Evolutionary conservation across 1,284 basidiomycete genomes (phyloP).

Genomic region (Lignosus rhinocerotis): DNA sequence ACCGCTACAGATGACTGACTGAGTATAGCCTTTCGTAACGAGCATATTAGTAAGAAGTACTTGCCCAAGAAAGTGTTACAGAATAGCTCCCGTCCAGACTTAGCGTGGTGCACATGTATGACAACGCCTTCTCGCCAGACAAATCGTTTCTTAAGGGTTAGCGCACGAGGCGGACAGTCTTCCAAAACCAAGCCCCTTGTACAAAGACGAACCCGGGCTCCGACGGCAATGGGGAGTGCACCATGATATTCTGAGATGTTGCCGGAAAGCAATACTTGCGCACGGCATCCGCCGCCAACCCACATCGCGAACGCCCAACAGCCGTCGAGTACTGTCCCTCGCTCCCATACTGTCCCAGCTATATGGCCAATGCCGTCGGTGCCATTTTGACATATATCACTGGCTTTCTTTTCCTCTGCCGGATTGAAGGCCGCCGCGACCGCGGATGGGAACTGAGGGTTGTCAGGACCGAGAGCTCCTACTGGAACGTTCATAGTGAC

Average conservation of each 20-base stretch:
- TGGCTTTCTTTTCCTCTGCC: conserved; percentile 14
- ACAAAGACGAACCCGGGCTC: conserved; percentile 11
- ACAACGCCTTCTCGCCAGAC: conserved; percentile 7
- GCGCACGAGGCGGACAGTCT: not conserved
- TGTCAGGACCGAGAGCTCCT: not conserved
- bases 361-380: conserved; percentile 36
- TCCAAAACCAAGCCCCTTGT: conserved; percentile 10
- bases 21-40: not conserved
- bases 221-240: conserved; percentile 9
- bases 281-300: conserved; percentile 24
- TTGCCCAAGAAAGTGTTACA: not conserved
- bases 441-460: not conserved
- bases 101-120: conserved; percentile 7
- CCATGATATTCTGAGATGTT: conserved; percentile 7
- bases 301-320: conserved; percentile 25
- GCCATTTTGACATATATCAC: conserved; percentile 20
- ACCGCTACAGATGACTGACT: not conserved
- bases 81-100: conserved; percentile 12
- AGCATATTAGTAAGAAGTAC: not conserved
- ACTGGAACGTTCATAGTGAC: not conserved
- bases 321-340: conserved; percentile 27
- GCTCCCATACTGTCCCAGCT: conserved; percentile 34
- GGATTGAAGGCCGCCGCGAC: conserved; percentile 11
- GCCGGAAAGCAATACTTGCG: conserved; percentile 12
- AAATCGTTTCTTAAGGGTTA: conserved; percentile 10